Evolutionary conservation across 352 stramenopile species (phyloP).

Genomic region (Phytopythium helicoides): DNA sequence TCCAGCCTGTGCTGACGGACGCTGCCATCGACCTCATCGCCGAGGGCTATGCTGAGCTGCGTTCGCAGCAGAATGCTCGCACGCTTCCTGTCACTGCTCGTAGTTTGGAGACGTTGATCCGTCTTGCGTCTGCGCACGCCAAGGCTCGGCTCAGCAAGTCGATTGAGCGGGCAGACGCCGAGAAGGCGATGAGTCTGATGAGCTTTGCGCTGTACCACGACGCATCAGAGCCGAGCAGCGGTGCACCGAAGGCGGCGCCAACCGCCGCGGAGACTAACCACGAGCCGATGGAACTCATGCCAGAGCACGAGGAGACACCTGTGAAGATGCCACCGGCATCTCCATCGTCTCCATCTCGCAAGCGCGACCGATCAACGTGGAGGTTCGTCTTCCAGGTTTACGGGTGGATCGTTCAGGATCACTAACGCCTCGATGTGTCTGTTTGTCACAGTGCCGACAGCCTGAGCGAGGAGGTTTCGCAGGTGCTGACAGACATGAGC

Average conservation of each 20-base stretch:
- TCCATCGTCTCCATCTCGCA: conserved; percentile 40
- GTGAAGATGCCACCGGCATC: conserved; percentile 7
- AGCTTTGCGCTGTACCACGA: conserved; percentile 99
- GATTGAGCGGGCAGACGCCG: conserved; percentile 81
- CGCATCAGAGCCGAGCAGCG: conserved; percentile 42
- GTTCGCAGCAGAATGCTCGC: conserved; percentile 92
- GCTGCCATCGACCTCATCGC: conserved; percentile 93
- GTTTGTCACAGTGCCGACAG: conserved; percentile 40
- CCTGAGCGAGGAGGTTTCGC: conserved; percentile 63
- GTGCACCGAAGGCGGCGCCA: conserved; percentile 10
- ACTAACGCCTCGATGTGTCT: conserved; percentile 6
- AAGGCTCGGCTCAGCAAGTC: conserved; percentile 93
- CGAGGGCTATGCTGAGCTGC: conserved; percentile 96
- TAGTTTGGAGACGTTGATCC: conserved; percentile 99
- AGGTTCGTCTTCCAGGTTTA: conserved; percentile 41
- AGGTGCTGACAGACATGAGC: conserved; percentile 57
- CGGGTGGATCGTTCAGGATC: not conserved
- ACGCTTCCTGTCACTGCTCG: conserved; percentile 97
- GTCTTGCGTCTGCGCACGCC: conserved; percentile 96
- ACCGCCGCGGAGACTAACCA: conserved; percentile 3
- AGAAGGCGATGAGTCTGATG: conserved; percentile 95
- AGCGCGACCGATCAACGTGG: conserved; percentile 61
- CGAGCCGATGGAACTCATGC: conserved; percentile 16
- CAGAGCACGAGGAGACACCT: conserved; percentile 17
- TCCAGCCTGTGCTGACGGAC: conserved; percentile 84